phyloP scores from a whole-genome alignment of 2,329 filamentous ascomycete genomes.

The Chrysosporium keratinophilum region DNA sequence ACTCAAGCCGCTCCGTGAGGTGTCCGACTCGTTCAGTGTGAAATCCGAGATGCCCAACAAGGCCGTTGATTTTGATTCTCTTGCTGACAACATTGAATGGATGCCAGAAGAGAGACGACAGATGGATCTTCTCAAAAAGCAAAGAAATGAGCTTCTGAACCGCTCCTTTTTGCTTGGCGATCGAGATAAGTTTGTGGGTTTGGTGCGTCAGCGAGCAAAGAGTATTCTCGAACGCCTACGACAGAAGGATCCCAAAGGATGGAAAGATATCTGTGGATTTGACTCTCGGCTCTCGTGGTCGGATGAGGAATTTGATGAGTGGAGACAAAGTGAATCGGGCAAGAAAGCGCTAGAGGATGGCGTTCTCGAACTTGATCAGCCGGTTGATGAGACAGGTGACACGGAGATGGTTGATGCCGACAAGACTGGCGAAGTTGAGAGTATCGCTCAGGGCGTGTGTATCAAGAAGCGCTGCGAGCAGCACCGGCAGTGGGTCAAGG shows the following conservation, averaged over 20 bases:
- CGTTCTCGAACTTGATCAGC: conserved; percentile 26
- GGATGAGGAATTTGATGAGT: conserved; percentile 40
- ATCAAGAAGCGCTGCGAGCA: conserved; percentile 40
- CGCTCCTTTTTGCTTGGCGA: conserved; percentile 34
- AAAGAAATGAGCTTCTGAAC: conserved; percentile 16
- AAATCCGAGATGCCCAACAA: background rate
- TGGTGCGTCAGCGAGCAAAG: conserved; percentile 36
- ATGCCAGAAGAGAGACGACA: conserved; percentile 17
- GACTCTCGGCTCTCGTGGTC: conserved; percentile 39
- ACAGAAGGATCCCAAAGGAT: conserved; percentile 36
- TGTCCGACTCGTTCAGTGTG: background rate
- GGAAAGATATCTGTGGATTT: conserved; percentile 42
- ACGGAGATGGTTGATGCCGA: conserved; percentile 27
- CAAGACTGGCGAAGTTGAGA: conserved; percentile 21
- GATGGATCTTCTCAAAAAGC: conserved; percentile 11
- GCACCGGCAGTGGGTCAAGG: conserved; percentile 40
- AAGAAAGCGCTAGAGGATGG: conserved; percentile 33
- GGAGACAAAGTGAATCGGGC: conserved; percentile 33
- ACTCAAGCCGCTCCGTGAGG: conserved; percentile 12
- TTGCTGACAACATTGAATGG: conserved; percentile 15
- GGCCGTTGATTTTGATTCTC: conserved; percentile 10
- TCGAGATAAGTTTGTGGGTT: conserved; percentile 33
- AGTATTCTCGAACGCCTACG: conserved; percentile 36
- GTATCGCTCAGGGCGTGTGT: conserved; percentile 36
- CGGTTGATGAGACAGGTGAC: conserved; percentile 27